Evolutionary conservation across 2,329 filamentous ascomycete genomes (phyloP), one percentile per base, ranked within the genome.

Genomic region (Ambrosiella beaveri): DNA sequence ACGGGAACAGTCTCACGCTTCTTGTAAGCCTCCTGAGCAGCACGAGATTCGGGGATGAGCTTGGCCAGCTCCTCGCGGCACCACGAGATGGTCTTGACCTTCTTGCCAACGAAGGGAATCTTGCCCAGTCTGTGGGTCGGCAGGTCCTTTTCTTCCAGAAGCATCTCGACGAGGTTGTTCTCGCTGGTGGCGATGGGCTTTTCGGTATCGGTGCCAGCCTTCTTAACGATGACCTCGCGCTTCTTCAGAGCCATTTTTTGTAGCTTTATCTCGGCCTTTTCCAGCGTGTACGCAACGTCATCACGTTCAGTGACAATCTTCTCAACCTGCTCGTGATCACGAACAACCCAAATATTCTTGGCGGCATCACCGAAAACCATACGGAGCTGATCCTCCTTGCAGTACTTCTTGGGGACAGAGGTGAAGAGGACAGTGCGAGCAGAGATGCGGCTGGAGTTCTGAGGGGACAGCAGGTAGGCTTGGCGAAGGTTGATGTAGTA

Each of bases 401-500:
- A 78, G 63, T 94, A 95, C 7, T 81, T 73, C 17, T 81, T 72
- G 1, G 91, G 91, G 1, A 96, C 88, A 1, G 87, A 85, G 1
- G 88, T 85, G 69, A 95, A 89, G 11, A 98, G 80, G 1, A 97
- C 86, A 1, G 90, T 96, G 57, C 88, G 82, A 1, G 90, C 91
- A 1, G 91, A 96, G 51, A 96, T 82, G 59, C 90, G 86, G 65
- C 84, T 85, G 57, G 88, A 79, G 68, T 94, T 94, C 53, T 86
- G 75, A 9, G 89, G 88, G 9, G 88, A 90, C 58, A 94, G 79
- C 45, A 94, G 80, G 71, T 94, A 96, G 0, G 91, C 91, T 71
- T 97, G 91, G 62, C 90, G 86, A 56, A 97, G 72, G 66, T 94
- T 95, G 73, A 96, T 85, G 70, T 88, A 95, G 76, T 84, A 95